Evolutionary conservation across 2,329 filamentous ascomycete genomes (phyloP).

Genomic region (Pseudocercospora cruenta): DNA sequence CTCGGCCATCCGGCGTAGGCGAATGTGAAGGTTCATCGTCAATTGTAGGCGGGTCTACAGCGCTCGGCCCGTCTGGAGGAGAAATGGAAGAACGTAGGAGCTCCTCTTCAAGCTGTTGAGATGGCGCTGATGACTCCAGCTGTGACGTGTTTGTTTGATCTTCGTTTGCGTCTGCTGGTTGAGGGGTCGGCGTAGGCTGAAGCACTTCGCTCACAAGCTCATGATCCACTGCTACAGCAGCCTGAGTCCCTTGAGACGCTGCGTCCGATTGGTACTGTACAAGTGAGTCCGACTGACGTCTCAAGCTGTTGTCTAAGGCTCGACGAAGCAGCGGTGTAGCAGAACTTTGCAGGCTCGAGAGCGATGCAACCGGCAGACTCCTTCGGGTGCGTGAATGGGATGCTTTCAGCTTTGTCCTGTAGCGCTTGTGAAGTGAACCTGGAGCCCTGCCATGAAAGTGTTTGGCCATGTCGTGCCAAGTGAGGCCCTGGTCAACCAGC

Average conservation of each 20-base stretch:
- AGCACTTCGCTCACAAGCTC: background rate
- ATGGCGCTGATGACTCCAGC: background rate
- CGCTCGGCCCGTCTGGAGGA: background rate
- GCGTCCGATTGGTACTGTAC: background rate
- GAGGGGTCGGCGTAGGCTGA: background rate
- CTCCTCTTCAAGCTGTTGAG: constrained; percentile 10
- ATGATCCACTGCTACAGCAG: background rate
- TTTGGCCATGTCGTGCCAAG: constrained; percentile 40
- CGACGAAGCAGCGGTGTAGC: constrained; percentile 17
- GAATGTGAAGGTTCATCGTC: background rate
- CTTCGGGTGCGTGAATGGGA: background rate
- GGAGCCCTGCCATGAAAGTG: constrained; percentile 12
- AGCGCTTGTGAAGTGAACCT: constrained; percentile 17
- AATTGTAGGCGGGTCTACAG: background rate
- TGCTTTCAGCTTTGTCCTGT: background rate
- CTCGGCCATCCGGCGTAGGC: background rate
- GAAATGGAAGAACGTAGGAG: background rate
- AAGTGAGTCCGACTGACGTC: constrained; percentile 12
- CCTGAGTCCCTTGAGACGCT: background rate
- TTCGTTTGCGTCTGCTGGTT: background rate
- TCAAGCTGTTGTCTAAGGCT: constrained; percentile 21
- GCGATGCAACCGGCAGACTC: constrained; percentile 7
- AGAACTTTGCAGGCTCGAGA: background rate
- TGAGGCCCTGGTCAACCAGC: constrained; percentile 43
- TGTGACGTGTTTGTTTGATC: background rate